Evolutionary conservation across 2,329 filamentous ascomycete species (phyloP).

Genomic region (Pochonia chlamydosporia): DNA sequence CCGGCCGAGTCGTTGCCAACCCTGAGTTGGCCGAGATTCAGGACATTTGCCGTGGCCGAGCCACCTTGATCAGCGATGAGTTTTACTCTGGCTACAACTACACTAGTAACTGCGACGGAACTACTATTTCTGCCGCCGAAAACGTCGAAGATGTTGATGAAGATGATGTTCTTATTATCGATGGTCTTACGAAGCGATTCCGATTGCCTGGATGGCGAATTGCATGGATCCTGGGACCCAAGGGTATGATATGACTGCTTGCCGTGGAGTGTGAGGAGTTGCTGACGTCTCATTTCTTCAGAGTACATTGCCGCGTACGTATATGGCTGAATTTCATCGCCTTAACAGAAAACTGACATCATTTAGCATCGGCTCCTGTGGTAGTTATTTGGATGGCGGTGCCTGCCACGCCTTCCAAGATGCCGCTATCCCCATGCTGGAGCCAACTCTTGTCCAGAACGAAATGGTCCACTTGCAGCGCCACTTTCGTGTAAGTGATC

Average conservation of each 20-base stretch:
- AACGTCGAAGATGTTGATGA: constrained; percentile 87
- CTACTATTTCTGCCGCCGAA: constrained; percentile 80
- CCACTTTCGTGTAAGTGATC: constrained; percentile 63
- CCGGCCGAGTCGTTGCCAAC: constrained; percentile 78
- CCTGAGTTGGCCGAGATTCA: constrained; percentile 86
- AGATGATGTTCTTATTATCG: constrained; percentile 89
- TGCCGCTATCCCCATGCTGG: constrained; percentile 88
- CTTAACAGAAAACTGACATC: constrained; percentile 9
- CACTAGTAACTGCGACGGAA: constrained; percentile 83
- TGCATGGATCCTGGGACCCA: constrained; percentile 91
- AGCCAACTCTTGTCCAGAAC: constrained; percentile 68
- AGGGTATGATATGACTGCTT: no score
- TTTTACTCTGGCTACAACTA: constrained; percentile 98
- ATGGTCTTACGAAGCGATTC: constrained; percentile 95
- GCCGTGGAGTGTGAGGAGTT: no score
- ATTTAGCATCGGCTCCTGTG: constrained; percentile 72
- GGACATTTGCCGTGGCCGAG: constrained; percentile 83
- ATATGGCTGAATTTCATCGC: neutral
- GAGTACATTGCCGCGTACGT: constrained; percentile 82
- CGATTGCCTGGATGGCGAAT: constrained; percentile 94
- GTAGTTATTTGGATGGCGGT: constrained; percentile 89
- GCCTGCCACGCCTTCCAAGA: constrained; percentile 95
- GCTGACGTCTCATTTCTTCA: no score
- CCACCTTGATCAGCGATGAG: constrained; percentile 91
- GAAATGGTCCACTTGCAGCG: constrained; percentile 88